Evolutionary conservation across 208 protist species (phyloP), one percentile per base, ranked within the genome.

Genomic region (Angomonas ambiguus): DNA sequence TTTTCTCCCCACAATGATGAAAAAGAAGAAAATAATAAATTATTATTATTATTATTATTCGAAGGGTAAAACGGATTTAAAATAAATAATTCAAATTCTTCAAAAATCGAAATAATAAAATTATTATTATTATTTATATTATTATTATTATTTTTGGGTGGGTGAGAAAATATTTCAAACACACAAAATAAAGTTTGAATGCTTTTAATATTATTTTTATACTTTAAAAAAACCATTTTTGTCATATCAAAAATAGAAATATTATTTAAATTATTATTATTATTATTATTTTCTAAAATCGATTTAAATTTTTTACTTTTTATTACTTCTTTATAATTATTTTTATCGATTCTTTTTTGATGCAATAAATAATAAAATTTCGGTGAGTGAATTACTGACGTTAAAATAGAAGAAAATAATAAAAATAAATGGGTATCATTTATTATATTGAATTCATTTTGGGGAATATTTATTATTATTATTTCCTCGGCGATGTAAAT

Each of bases 241-340:
- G 25, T n/a, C 8, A 56, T 24, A 8, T 8, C 25, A 28, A 56
- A 28, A 28, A 28, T n/a, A 8, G 11, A 56, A 28, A 56, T 32
- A 33, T 59, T 30, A 59, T 53, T 4, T 2, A 2, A n/a, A n/a
- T 48, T 48, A 48, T 48, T 48, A 48, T 48, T 48, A 48, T 48
- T 48, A 48, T 48, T 48, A 11, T 48, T 48, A n/a, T 48, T 18
- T 20, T 48, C 18, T 48, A n/a, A n/a, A 11, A 48, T 48, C 38
- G 18, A n/a, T 48, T 20, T 18, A n/a, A 48, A 11, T 48, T 11
- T 48, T 18, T 11, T 18, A n/a, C 11, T 48, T 18, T 20, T 18
- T 48, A 48, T 48, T 48, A n/a, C 38, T 48, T n/a, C n/a, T n/a
- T n/a, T n/a, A n/a, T n/a, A n/a, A n/a, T 56, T 56, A 56, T 56